Evolutionary conservation across 2,329 filamentous ascomycete genomes (phyloP), one percentile per base, ranked within the genome.

Genomic region (Fusarium protoensiforme): DNA sequence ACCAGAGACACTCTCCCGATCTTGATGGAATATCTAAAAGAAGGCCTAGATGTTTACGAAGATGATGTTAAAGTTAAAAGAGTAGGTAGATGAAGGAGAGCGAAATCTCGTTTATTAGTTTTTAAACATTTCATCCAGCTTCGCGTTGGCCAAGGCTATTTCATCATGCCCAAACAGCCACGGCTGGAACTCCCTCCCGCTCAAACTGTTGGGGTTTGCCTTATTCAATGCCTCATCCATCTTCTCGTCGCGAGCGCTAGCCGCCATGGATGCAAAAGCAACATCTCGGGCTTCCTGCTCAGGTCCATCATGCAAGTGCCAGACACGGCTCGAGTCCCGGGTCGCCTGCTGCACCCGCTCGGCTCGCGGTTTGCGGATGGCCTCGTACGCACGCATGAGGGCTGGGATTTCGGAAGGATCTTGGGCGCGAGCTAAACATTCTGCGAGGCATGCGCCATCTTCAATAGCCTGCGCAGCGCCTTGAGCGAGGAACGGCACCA

Each of bases 151-250:
- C 27, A 29, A 27, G 7, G 7, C 27, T 7, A 29, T 51, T 16
- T 51, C 46, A 14, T 51, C 46, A 8, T 51, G 46, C 4, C 46
- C 46, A 51, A 51, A 51, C 4, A 51, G 24, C 46, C 46, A 51
- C 0, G 46, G 46, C 46, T 51, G 46, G 24, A 51, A 51, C 3
- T 51, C 27, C 46, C 2, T 51, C n/a, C 46, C 27, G 46, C 46
- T 51, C 10, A 51, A 51, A 51, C 46, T 51, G 22, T 51, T 51
- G 2, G 46, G 46, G 6, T 51, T 51, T 51, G 46, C 46, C 24
- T n/a, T 51, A 5, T 51, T 7, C 2, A 51, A 13, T 4, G 24
- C 46, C 46, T 51, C 24, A n/a, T 51, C 46, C 27, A 29, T 29
- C 2, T 51, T 5, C 10, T 51, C 46, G 2, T 51, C 24, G 24